These are phyloP conservation scores for Xylariaceae sp. DNA, from an alignment of 2,329 filamentous ascomycete genomes.

Conservation along the genomic window DNA sequence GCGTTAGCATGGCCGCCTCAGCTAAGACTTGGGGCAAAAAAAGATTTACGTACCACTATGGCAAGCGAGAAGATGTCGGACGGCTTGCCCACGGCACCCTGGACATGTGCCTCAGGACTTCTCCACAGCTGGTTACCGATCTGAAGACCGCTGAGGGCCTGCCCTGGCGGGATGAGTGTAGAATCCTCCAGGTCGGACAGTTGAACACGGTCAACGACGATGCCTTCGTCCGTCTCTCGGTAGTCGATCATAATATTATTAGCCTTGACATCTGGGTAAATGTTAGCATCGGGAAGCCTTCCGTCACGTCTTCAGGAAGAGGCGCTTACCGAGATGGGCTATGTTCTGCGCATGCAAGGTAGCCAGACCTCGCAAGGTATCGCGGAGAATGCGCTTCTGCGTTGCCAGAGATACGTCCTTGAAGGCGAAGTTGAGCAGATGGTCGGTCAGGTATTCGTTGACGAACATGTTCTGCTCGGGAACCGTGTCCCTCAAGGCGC, in stretches of 20 bases:
- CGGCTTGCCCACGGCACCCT: constrained; percentile 32
- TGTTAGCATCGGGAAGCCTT: constrained; percentile 3
- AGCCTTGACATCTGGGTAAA: constrained; percentile 35
- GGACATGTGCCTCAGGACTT: constrained; percentile 40
- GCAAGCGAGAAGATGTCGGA: constrained; percentile 42
- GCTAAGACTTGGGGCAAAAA: neutral
- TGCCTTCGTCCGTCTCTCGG: constrained; percentile 27
- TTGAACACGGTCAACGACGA: constrained; percentile 33
- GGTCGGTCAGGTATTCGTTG: constrained; percentile 38
- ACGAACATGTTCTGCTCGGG: constrained; percentile 41
- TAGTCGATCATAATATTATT: constrained; percentile 41
- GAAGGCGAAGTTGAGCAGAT: constrained; percentile 38
- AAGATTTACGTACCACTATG: constrained; percentile 33
- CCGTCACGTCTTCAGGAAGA: constrained; percentile 3
- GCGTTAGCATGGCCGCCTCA: constrained; percentile 13
- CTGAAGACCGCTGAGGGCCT: constrained; percentile 32
- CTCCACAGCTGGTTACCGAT: constrained; percentile 41
- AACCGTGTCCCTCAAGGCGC: constrained; percentile 36
- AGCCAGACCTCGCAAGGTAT: constrained; percentile 36
- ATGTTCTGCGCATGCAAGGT: constrained; percentile 34
- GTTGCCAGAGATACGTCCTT: constrained; percentile 33
- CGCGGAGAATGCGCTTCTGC: constrained; percentile 39
- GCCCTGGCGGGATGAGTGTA: constrained; percentile 33
- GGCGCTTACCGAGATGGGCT: constrained; percentile 30
- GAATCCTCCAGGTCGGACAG: constrained; percentile 38